phyloP scores from a whole-genome alignment of 2,329 filamentous ascomycete genomes.

The Diaporthe sp. region DNA sequence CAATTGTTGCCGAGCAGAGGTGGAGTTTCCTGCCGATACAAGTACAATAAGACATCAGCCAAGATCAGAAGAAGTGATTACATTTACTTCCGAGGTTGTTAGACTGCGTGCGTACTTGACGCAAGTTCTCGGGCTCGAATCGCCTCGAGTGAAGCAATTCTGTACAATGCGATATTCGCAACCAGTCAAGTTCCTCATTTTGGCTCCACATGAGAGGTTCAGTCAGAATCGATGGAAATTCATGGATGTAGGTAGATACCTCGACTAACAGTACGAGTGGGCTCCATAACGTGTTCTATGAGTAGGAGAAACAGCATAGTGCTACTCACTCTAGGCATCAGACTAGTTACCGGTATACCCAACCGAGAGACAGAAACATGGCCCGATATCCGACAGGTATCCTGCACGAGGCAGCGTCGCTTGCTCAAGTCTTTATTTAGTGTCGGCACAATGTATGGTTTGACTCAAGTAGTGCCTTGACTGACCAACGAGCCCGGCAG shows the following conservation, averaged over 20 bases:
- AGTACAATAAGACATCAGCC: background rate
- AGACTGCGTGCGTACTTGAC: background rate
- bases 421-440: background rate
- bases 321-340: background rate
- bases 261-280: background rate
- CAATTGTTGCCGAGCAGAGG: background rate
- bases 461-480: constrained; percentile 25
- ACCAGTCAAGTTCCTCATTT: background rate
- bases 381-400: background rate
- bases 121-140: background rate
- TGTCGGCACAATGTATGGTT: background rate
- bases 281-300: background rate
- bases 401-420: too few relatives aligned
- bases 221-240: background rate
- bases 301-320: background rate
- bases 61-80: background rate
- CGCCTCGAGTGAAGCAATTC: background rate
- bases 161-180: background rate
- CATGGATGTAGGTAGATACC: background rate
- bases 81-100: background rate
- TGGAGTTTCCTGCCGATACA: background rate
- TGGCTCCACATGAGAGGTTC: background rate
- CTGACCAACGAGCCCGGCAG: background rate
- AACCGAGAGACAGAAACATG: background rate
- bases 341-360: background rate